A percentile compares a stretch with the other conserved stretches of the same genome.
Evolutionary conservation across 2,329 filamentous ascomycete genomes (phyloP).

Genomic region (Lizonia empirigonia): DNA sequence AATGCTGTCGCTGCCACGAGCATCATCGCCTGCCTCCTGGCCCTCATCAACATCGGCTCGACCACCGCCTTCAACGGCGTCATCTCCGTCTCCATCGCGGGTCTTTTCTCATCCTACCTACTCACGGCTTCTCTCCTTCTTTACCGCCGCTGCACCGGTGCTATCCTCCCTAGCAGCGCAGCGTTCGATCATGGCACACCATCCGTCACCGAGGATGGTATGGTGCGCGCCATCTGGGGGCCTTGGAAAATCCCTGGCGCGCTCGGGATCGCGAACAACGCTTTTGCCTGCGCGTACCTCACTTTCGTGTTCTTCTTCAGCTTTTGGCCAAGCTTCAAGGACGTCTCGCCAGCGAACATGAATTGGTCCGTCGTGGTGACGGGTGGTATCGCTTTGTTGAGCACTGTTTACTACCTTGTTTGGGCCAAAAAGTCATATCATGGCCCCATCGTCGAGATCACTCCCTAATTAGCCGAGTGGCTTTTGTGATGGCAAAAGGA

Average conservation of each 20-base stretch:
- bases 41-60: constrained; percentile 56
- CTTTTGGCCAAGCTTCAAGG: constrained; percentile 31
- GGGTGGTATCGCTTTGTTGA: constrained; percentile 22
- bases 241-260: constrained; percentile 30
- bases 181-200: not conserved
- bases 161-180: constrained; percentile 18
- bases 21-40: constrained; percentile 50
- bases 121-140: constrained; percentile 30
- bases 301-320: constrained; percentile 37
- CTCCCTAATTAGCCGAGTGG: not conserved
- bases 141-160: constrained; percentile 34
- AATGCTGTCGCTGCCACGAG: constrained; percentile 34
- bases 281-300: constrained; percentile 31
- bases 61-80: constrained; percentile 36
- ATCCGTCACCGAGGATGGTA: constrained; percentile 9
- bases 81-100: constrained; percentile 36
- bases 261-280: constrained; percentile 30
- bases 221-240: constrained; percentile 26
- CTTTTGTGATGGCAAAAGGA: not conserved
- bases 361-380: constrained; percentile 39
- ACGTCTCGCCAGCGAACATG: constrained; percentile 29
- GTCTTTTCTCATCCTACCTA: constrained; percentile 36
- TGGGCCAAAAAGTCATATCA: constrained; percentile 34
- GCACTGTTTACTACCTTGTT: constrained; percentile 30
- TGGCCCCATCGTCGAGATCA: constrained; percentile 35